These are phyloP conservation scores for Fusarium longipes DNA, from an alignment of 2,329 filamentous ascomycete genomes.

Conservation along the genomic window DNA sequence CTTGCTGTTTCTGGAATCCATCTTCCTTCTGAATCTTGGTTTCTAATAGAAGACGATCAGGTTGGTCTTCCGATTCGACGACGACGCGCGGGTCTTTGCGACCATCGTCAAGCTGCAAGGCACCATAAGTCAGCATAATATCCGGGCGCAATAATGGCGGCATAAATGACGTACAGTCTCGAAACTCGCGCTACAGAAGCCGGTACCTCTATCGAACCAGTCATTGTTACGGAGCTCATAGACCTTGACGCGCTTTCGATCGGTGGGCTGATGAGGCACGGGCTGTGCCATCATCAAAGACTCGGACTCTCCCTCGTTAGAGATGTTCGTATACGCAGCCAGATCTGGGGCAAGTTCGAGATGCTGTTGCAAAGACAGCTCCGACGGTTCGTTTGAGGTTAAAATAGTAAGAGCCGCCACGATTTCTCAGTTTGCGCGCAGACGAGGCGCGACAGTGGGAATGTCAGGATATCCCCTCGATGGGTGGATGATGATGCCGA, in stretches of 20 bases:
- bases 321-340: constrained; percentile 61
- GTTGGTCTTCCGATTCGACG: constrained; percentile 94
- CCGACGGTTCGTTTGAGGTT: constrained; percentile 62
- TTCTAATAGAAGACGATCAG: constrained; percentile 83
- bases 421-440: constrained; percentile 53
- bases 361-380: constrained; percentile 70
- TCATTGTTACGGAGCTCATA: constrained; percentile 99
- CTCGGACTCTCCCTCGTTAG: constrained; percentile 66
- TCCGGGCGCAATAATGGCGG: constrained; percentile 17
- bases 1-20: constrained; percentile 98
- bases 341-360: constrained; percentile 67
- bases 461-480: constrained; percentile 16
- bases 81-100: constrained; percentile 87
- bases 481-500: not conserved
- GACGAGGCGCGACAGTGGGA: constrained; percentile 42
- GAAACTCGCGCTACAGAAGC: constrained; percentile 87
- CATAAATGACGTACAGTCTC: constrained; percentile 70
- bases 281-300: constrained; percentile 77
- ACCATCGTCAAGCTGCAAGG: constrained; percentile 63
- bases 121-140: constrained; percentile 40
- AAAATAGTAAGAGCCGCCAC: constrained; percentile 69
- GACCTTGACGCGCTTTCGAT: constrained; percentile 90
- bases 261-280: constrained; percentile 74
- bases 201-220: constrained; percentile 98
- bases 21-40: constrained; percentile 93